Evolutionary conservation across 495 filamentous ascomycete species (phyloP).

Genomic region (Neurospora sp.): DNA sequence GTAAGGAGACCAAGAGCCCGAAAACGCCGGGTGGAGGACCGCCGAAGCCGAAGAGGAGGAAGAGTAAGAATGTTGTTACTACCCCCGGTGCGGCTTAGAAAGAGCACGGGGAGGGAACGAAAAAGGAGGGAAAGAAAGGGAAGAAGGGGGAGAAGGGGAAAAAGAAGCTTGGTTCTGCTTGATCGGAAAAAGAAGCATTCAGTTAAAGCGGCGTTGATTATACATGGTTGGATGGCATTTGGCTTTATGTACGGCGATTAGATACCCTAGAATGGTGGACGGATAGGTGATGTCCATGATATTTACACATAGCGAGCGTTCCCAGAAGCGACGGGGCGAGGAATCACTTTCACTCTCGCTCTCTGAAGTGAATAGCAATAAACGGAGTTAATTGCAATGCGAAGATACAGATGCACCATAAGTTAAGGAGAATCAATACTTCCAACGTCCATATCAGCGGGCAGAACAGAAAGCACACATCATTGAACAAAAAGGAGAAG

Average conservation of each 20-base stretch:
- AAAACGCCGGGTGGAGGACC: slow-evolving; percentile 35
- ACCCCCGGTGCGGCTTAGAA: slow-evolving; percentile 8
- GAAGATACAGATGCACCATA: not conserved
- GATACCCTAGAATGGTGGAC: not conserved
- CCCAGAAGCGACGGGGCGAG: too few species aligned
- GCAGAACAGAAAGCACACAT: not conserved
- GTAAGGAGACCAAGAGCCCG: slow-evolving; percentile 40
- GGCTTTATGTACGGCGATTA: not conserved
- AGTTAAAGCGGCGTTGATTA: not conserved
- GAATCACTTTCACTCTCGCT: too few species aligned
- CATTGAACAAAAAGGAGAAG: not conserved
- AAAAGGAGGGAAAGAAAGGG: too few species aligned
- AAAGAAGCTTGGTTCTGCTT: too few species aligned
- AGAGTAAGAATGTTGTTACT: slow-evolving; percentile 39
- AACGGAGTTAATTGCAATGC: not conserved
- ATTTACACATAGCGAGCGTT: not conserved
- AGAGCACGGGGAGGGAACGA: not conserved
- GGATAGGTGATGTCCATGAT: not conserved
- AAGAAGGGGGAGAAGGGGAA: too few species aligned
- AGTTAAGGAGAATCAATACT: not conserved
- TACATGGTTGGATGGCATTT: not conserved
- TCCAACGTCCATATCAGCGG: not conserved
- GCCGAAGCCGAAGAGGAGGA: slow-evolving; percentile 51
- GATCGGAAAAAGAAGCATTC: not conserved
- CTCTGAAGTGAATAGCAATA: not conserved